These are phyloP conservation scores for Magnaporthiopsis poae DNA, from an alignment of 2,329 filamentous ascomycete genomes.

Conservation along the genomic window DNA sequence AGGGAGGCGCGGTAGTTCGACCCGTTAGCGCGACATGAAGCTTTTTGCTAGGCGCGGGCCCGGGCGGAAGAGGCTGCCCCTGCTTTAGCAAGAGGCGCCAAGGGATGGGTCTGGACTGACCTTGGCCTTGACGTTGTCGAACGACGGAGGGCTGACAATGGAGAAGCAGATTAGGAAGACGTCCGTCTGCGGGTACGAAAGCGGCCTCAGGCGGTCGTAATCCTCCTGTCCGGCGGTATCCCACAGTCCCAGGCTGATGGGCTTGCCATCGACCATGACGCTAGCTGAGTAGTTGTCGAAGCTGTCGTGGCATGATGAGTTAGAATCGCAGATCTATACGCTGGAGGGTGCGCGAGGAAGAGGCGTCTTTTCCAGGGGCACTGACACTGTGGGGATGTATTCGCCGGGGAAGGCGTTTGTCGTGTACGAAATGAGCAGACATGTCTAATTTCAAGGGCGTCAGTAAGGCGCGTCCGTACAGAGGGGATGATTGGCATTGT, in stretches of 20 bases:
- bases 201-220: conserved; percentile 86
- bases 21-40: conserved; percentile 7
- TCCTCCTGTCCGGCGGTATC: conserved; percentile 98
- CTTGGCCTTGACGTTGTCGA: conserved; percentile 98
- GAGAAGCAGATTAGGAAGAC: conserved; percentile 98
- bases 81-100: neutral
- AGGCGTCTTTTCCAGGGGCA: conserved; percentile 14
- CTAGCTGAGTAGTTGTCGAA: conserved; percentile 99
- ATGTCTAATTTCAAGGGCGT: conserved; percentile 59
- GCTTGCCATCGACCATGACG: conserved; percentile 97
- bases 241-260: conserved; percentile 92
- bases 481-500: neutral
- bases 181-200: conserved; percentile 96
- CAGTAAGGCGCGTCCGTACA: neutral
- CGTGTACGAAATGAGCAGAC: conserved; percentile 96
- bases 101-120: conserved; percentile 36
- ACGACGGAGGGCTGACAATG: conserved; percentile 92
- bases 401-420: conserved; percentile 99
- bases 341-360: neutral
- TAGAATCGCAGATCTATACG: neutral
- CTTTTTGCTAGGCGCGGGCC: neutral
- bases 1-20: neutral
- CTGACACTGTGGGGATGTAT: conserved; percentile 96
- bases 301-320: conserved; percentile 34
- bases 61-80: neutral